A percentile compares a stretch with the other conserved stretches of the same genome.
phyloP scores from a whole-genome alignment of 2,329 filamentous ascomycete genomes.

The Bipolaris cookei region DNA sequence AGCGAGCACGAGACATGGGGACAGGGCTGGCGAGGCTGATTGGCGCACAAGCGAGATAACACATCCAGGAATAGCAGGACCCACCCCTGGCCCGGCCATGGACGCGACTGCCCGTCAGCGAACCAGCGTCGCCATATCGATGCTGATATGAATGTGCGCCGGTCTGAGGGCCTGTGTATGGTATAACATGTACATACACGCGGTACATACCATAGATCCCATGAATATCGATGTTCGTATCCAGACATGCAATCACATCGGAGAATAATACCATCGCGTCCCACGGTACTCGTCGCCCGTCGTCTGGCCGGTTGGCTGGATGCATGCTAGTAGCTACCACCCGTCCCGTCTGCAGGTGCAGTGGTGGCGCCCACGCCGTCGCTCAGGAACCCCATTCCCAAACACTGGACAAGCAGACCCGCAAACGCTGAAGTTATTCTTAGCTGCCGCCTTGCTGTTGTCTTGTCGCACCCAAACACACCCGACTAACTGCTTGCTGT shows the following conservation, averaged over 20 bases:
- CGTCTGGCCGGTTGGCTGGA: too few species aligned
- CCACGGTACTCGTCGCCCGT: slow-evolving; percentile 2
- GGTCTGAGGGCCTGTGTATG: too few species aligned
- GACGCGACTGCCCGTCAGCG: background rate
- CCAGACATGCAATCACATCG: background rate
- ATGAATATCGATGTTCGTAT: too few species aligned
- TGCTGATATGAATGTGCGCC: background rate
- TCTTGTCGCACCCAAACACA: background rate
- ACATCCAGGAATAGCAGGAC: slow-evolving; percentile 17
- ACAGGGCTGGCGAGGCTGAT: slow-evolving; percentile 11
- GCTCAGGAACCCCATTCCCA: slow-evolving; percentile 13
- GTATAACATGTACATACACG: too few species aligned
- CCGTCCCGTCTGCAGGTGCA: slow-evolving; percentile 13
- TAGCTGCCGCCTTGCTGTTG: slow-evolving; percentile 4
- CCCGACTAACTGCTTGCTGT: too few species aligned
- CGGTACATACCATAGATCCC: too few species aligned
- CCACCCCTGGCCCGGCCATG: slow-evolving; percentile 3
- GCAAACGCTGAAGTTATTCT: slow-evolving; percentile 13
- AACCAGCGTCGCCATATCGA: background rate
- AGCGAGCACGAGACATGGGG: background rate
- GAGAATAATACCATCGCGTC: slow-evolving; percentile 2
- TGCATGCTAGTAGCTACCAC: background rate
- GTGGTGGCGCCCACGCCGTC: slow-evolving; percentile 9
- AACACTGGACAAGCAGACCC: slow-evolving; percentile 12
- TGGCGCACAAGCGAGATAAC: slow-evolving; percentile 28